Conservation (phyloP, 352 stramenopile species). For the Phytophthora ohioensis region DNA sequence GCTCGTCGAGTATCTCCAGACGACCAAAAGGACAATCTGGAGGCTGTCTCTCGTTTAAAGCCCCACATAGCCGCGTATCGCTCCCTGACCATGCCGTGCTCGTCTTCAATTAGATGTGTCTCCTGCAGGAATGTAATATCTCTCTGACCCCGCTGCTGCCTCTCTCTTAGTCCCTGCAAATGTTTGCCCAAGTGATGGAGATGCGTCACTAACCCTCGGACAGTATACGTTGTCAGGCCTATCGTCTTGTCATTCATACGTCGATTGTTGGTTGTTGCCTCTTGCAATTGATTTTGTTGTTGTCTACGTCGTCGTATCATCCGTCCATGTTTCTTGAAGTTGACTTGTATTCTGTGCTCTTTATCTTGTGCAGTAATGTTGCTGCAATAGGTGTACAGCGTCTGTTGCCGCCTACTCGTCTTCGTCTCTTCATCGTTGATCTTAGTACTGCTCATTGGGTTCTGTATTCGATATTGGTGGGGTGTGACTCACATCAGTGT, state of each 20-base stretch:
- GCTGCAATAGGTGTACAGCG: too few species aligned
- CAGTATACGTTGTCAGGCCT: not conserved
- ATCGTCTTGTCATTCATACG: constrained; percentile 12
- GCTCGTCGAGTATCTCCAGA: not conserved
- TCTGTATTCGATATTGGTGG: too few species aligned
- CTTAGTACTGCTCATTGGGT: too few species aligned
- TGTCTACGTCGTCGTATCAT: not conserved
- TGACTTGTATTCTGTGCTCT: not conserved
- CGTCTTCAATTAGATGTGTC: constrained; percentile 1
- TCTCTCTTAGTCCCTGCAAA: constrained; percentile 17
- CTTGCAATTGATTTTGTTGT: not conserved
- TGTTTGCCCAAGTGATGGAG: not conserved
- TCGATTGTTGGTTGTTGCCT: not conserved
- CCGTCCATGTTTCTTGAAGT: too few species aligned
- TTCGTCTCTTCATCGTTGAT: not conserved
- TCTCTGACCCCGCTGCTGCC: not conserved
- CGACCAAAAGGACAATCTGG: not conserved
- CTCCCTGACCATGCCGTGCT: not conserved
- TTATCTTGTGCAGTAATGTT: not conserved
- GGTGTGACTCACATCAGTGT: too few species aligned
- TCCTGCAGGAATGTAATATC: constrained; percentile 21
- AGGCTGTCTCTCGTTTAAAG: not conserved
- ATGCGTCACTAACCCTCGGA: not conserved
- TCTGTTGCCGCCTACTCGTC: not conserved
- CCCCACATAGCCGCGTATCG: constrained; percentile 17